A percentile compares a stretch with the other conserved stretches of the same genome.
Conservation (phyloP, 2,329 filamentous ascomycete genomes). For the Colletotrichum cuscutae region DNA sequence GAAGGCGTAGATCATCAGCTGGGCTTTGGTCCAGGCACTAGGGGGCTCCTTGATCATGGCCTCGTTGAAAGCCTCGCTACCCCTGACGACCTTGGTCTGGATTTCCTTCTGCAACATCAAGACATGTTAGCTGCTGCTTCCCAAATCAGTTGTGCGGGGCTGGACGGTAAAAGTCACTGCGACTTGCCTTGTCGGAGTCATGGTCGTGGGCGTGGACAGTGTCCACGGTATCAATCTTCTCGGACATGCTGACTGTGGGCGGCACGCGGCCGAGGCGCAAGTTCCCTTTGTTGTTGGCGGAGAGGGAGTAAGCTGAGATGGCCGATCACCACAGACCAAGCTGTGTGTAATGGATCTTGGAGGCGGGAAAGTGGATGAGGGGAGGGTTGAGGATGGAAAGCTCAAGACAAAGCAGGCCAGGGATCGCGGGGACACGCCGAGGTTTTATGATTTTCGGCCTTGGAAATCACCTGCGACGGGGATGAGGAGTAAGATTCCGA, state of each 20-base stretch:
- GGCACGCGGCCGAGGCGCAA: slow-evolving; percentile 12
- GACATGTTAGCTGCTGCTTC: neutral
- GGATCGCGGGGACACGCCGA: slow-evolving; percentile 28
- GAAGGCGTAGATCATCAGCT: slow-evolving; percentile 54
- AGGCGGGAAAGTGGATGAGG: slow-evolving; percentile 6
- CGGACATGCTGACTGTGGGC: slow-evolving; percentile 17
- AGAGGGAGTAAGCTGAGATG: neutral
- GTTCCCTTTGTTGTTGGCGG: neutral
- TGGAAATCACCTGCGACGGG: slow-evolving; percentile 9
- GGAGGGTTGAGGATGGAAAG: slow-evolving; percentile 32
- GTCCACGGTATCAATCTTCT: slow-evolving; percentile 34
- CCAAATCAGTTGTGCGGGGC: neutral
- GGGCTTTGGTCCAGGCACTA: slow-evolving; percentile 49
- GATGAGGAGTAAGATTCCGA: slow-evolving; percentile 20
- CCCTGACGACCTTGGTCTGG: slow-evolving; percentile 57
- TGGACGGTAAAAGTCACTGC: rapidly evolving
- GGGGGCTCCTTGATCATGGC: slow-evolving; percentile 64
- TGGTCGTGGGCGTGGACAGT: slow-evolving; percentile 30
- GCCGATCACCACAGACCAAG: slow-evolving; percentile 27
- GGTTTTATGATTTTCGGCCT: slow-evolving; percentile 36
- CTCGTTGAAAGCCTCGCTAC: slow-evolving; percentile 65
- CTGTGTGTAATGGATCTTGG: slow-evolving; percentile 3
- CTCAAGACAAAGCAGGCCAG: slow-evolving; percentile 25
- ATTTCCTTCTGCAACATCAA: slow-evolving; percentile 33
- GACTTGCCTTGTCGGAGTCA: slow-evolving; percentile 32